A percentile compares a stretch with the other conserved stretches of the same genome.
Evolutionary conservation across 2,329 filamentous ascomycete species (phyloP).

Genomic region (Phaeosphaeria sp.): DNA sequence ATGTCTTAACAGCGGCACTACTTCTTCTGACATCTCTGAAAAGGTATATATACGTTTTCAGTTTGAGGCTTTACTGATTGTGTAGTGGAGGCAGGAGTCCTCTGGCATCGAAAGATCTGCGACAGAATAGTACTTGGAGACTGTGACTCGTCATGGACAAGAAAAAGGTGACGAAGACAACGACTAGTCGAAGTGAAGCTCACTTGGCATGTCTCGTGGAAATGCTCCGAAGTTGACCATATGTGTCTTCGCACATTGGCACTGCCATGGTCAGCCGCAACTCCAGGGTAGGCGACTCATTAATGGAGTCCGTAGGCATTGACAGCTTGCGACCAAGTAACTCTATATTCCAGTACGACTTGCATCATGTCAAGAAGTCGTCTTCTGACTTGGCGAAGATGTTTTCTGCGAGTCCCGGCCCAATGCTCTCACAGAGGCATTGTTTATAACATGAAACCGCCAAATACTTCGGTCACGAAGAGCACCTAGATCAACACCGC

Average conservation of each 20-base stretch:
- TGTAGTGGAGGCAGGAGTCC: background rate
- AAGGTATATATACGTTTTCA: background rate
- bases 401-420: too few species aligned
- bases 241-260: background rate
- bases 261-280: background rate
- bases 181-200: background rate
- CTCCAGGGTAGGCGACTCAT: background rate
- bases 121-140: background rate
- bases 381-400: too few species aligned
- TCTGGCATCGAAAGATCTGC: background rate
- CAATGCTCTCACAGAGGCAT: background rate
- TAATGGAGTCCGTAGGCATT: background rate
- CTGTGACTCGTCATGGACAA: background rate
- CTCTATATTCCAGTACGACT: background rate
- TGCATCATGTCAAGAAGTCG: background rate
- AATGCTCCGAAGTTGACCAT: background rate
- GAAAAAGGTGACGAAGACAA: background rate
- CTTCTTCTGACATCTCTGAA: slow-evolving; percentile 2
- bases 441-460: background rate
- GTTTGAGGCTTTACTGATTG: background rate
- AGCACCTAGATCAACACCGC: background rate
- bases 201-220: background rate
- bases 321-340: background rate
- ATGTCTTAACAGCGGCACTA: background rate
- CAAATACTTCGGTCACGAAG: background rate